A percentile compares a stretch with the other conserved stretches of the same genome.
phyloP scores from a whole-genome alignment of 1,284 basidiomycete genomes.

The Trichosporon coremiiforme region DNA sequence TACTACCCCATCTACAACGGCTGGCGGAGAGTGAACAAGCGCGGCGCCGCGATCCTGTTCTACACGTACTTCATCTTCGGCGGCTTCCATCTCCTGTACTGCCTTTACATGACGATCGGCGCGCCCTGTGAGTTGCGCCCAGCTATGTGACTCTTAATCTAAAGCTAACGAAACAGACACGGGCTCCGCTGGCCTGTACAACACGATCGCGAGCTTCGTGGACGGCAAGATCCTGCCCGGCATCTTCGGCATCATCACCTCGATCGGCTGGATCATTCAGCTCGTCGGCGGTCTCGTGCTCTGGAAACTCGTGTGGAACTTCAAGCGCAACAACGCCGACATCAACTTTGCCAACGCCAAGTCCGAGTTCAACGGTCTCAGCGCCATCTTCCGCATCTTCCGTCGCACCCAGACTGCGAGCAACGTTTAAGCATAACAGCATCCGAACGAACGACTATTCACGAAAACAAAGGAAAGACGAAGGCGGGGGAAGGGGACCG shows the following conservation, averaged over 20 bases:
- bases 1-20: constrained; percentile 95
- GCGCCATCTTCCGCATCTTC: constrained; percentile 32
- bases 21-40: constrained; percentile 79
- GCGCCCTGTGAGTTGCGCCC: constrained; percentile 61
- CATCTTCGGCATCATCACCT: constrained; percentile 75
- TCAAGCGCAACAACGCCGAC: constrained; percentile 55
- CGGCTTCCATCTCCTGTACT: constrained; percentile 89
- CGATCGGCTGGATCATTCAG: constrained; percentile 84
- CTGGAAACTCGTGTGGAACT: constrained; percentile 56
- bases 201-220: constrained; percentile 77
- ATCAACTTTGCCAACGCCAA: constrained; percentile 44
- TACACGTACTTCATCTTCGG: constrained; percentile 92
- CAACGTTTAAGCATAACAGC: neutral
- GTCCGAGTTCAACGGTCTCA: constrained; percentile 32
- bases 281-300: constrained; percentile 56
- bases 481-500: too few relatives aligned
- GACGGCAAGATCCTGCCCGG: constrained; percentile 66
- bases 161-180: constrained; percentile 62
- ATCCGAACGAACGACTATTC: neutral
- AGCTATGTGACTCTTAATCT: constrained; percentile 24
- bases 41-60: constrained; percentile 57
- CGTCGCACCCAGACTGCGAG: constrained; percentile 23
- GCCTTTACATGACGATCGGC: constrained; percentile 82
- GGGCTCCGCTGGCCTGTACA: constrained; percentile 92
- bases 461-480: neutral